A percentile compares a stretch with the other conserved stretches of the same genome.
Conservation (phyloP, 1,284 basidiomycete species). For the Somion occarium region DNA sequence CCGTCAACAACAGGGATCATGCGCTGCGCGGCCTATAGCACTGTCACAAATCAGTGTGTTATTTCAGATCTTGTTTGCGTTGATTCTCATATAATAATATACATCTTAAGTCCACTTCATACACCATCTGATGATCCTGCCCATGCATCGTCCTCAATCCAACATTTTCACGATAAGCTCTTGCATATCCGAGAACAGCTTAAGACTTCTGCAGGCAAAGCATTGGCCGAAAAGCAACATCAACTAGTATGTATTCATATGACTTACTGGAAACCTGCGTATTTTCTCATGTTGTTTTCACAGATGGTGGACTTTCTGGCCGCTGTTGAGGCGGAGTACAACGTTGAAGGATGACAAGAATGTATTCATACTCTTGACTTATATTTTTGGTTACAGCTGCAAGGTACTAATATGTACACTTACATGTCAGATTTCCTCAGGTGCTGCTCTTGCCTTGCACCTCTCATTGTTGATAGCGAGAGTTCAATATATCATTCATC, state of each 20-base stretch:
- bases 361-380: too few relatives aligned
- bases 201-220: conserved; percentile 70
- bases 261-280: background rate
- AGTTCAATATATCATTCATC: too few relatives aligned
- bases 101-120: conserved; percentile 55
- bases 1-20: conserved; percentile 58
- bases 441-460: too few relatives aligned
- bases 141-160: conserved; percentile 57
- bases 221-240: conserved; percentile 72
- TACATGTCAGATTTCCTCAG: too few relatives aligned
- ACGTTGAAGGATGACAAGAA: too few relatives aligned
- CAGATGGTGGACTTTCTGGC: conserved; percentile 29
- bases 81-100: conserved; percentile 4
- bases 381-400: too few relatives aligned
- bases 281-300: background rate
- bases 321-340: conserved; percentile 24
- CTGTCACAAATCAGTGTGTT: conserved; percentile 56
- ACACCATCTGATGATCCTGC: conserved; percentile 47
- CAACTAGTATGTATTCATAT: conserved; percentile 47
- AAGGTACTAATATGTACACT: too few relatives aligned
- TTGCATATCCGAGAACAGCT: conserved; percentile 70
- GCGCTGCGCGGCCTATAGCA: conserved; percentile 82
- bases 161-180: conserved; percentile 88
- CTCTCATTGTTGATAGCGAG: too few relatives aligned
- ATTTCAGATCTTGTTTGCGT: background rate